These are phyloP conservation scores for Colletotrichum sp. DNA, from an alignment of 2,329 filamentous ascomycete species.

Conservation along the genomic window DNA sequence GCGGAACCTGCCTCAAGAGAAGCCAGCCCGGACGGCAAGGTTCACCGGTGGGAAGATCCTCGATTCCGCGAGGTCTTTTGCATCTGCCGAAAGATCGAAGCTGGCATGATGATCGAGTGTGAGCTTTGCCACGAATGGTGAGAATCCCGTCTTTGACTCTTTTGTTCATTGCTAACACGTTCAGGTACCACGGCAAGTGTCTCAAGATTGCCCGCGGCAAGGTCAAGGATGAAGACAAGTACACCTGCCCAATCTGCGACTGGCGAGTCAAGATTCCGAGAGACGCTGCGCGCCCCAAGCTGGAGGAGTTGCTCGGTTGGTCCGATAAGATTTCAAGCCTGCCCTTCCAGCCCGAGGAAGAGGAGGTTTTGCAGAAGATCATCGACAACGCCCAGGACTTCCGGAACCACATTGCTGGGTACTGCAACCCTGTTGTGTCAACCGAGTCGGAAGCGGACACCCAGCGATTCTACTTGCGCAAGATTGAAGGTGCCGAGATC, in stretches of 20 bases:
- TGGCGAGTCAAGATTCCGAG: slow-evolving; percentile 97
- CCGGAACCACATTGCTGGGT: slow-evolving; percentile 79
- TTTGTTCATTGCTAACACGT: background rate
- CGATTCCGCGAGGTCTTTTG: slow-evolving; percentile 86
- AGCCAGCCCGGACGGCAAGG: slow-evolving; percentile 61
- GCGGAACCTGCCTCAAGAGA: slow-evolving; percentile 92
- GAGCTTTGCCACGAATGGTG: slow-evolving; percentile 98
- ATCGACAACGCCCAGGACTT: slow-evolving; percentile 86
- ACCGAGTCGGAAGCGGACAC: slow-evolving; percentile 87
- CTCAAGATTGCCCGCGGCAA: slow-evolving; percentile 97
- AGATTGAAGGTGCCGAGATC: slow-evolving; percentile 96
- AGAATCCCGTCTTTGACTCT: slow-evolving; percentile 33
- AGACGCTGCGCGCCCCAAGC: slow-evolving; percentile 91
- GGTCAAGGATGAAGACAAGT: slow-evolving; percentile 98
- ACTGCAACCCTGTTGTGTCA: slow-evolving; percentile 81
- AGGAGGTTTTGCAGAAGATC: slow-evolving; percentile 84
- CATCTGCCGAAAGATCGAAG: slow-evolving; percentile 91
- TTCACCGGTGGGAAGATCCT: slow-evolving; percentile 64
- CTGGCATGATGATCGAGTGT: slow-evolving; percentile 99
- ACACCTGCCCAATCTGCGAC: slow-evolving; percentile 97
- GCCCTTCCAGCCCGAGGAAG: slow-evolving; percentile 96
- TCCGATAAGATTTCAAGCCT: slow-evolving; percentile 80
- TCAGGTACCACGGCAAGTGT: slow-evolving; percentile 95
- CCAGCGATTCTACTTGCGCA: slow-evolving; percentile 93
- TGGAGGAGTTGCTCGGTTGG: slow-evolving; percentile 87